phyloP scores from a whole-genome alignment of 192 early-diverging fungal genomes.

The Rhizophagus sp. region DNA sequence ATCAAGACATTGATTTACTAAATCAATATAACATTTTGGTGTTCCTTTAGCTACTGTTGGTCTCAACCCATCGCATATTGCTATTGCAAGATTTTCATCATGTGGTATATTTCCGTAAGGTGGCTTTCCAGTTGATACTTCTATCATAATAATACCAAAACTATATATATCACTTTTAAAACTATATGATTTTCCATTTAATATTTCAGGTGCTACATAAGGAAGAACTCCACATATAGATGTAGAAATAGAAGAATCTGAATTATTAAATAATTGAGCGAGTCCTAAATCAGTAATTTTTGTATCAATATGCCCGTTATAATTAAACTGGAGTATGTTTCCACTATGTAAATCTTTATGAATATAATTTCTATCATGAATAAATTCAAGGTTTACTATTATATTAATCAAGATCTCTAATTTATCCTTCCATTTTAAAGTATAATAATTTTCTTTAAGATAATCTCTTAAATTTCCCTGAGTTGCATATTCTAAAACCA shows the following conservation, averaged over 20 bases:
- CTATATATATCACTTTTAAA: slow-evolving; percentile 43
- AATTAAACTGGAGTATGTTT: background rate
- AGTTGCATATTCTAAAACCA: background rate
- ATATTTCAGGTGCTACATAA: slow-evolving; percentile 43
- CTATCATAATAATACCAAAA: slow-evolving; percentile 45
- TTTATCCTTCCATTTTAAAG: slow-evolving; percentile 13
- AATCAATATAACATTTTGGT: slow-evolving; percentile 5
- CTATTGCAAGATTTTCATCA: background rate
- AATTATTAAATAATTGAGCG: background rate
- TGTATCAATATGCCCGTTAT: background rate
- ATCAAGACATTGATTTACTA: background rate
- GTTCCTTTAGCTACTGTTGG: background rate
- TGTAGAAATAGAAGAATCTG: background rate
- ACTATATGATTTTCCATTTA: slow-evolving; percentile 34
- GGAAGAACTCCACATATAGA: slow-evolving; percentile 35
- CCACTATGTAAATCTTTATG: slow-evolving; percentile 34
- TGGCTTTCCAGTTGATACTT: slow-evolving; percentile 37
- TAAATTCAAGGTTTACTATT: background rate
- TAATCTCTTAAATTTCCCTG: background rate
- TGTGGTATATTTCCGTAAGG: slow-evolving; percentile 27
- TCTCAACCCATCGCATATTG: slow-evolving; percentile 7
- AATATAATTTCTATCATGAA: slow-evolving; percentile 36
- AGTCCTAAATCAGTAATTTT: slow-evolving; percentile 35
- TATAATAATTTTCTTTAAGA: background rate
- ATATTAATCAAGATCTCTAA: background rate